Evolutionary conservation across 1,284 basidiomycete genomes (phyloP).

Genomic region (Cutaneotrichosporon sp.): DNA sequence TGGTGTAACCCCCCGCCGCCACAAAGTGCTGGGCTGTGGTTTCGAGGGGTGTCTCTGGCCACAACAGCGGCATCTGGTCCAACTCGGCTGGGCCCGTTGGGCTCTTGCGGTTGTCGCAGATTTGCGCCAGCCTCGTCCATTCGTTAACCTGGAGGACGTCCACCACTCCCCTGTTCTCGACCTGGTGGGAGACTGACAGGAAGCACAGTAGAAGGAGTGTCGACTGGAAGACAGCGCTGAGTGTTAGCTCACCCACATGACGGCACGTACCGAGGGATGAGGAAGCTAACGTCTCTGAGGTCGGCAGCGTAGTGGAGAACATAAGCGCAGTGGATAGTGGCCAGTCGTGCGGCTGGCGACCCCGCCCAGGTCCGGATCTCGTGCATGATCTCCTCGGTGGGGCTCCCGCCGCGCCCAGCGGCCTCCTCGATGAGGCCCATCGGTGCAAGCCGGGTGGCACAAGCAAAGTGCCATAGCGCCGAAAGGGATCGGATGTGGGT

Average conservation of each 20-base stretch:
- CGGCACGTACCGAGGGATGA: conserved; percentile 12
- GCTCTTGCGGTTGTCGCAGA: not conserved
- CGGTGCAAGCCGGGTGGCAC: conserved; percentile 11
- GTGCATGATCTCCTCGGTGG: not conserved
- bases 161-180: not conserved
- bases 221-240: conserved; percentile 14
- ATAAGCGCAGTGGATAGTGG: conserved; percentile 10
- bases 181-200: not conserved
- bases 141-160: conserved; percentile 6
- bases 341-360: conserved; percentile 9
- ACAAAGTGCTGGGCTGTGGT: conserved; percentile 8
- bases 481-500: conserved; percentile 2
- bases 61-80: not conserved
- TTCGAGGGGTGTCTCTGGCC: not conserved
- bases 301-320: conserved; percentile 8
- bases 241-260: not conserved
- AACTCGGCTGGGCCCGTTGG: not conserved
- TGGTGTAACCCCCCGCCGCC: not conserved
- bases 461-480: conserved; percentile 15
- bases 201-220: conserved; percentile 13
- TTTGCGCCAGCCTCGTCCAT: conserved; percentile 6
- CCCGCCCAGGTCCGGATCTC: conserved; percentile 8
- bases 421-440: conserved; percentile 12
- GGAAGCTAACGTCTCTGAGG: conserved; percentile 11
- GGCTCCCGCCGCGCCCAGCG: conserved; percentile 10